Evolutionary conservation across 192 early-diverging fungal species (phyloP), one percentile per base, ranked within the genome.

Genomic region (Bifiguratus adelaidae): DNA sequence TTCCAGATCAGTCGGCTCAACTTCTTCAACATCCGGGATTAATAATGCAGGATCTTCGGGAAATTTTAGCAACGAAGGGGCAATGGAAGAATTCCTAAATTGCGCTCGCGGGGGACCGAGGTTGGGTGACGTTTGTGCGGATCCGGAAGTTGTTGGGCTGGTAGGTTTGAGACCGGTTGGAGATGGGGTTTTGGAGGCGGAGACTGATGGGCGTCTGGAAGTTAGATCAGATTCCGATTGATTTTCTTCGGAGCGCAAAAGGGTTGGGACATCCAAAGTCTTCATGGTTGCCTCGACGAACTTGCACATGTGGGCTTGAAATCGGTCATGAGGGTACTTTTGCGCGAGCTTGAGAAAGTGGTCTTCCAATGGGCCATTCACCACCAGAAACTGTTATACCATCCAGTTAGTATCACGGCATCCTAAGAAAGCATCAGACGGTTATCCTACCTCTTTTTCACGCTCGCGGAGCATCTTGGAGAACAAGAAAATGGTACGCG

Each of bases 11-110:
- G n/a, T n/a, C n/a, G n/a, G n/a, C n/a, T n/a, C n/a, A n/a, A n/a
- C n/a, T n/a, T n/a, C n/a, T n/a, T n/a, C n/a, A n/a, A 69, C 56
- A 24, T 68, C 72, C 7, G 72, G 72, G 67, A 74, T 74, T 16
- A 69, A 63, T 15, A 74, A 42, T 2, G 72, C 55, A 8, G 67
- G 67, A 40, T 74, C 72, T 4, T 61, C 65, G 48, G 68, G 69
- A 7, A 60, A 63, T 20, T 69, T 64, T 21, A 65, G 67, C 6
- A 67, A 50, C 12, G 58, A 53, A 30, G 63, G 67, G 11, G 46
- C 15, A 21, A 50, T 55, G 18, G 57, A 41, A 13, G 56, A 30
- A 13, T 47, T 43, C 7, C 37, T 15, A 21, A 40, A 40, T 20
- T 40, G 18, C 0, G 37, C 7, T 5, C 37, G 37, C 7, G 37